Percentiles rank a stretch among this genome's conserved stretches.
Evolutionary conservation across 306 rosid genomes (phyloP).

Genomic region (Castanospermum australe): DNA sequence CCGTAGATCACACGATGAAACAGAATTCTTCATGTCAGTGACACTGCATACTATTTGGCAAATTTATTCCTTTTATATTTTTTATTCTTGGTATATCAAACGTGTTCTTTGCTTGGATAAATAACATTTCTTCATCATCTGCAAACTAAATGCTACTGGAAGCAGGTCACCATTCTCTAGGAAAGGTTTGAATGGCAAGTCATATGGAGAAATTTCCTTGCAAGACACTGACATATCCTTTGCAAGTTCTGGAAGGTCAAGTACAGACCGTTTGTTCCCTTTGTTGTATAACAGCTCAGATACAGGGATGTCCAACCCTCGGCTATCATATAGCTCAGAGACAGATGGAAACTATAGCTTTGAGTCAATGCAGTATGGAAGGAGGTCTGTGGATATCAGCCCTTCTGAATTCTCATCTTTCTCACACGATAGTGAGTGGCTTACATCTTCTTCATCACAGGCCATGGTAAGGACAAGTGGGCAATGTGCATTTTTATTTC

Average conservation of each 20-base stretch:
- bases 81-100: background rate
- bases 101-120: background rate
- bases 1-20: conserved; percentile 27
- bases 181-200: conserved; percentile 46
- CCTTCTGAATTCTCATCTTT: conserved; percentile 61
- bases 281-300: conserved; percentile 40
- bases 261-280: conserved; percentile 65
- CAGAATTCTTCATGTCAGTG: conserved; percentile 35
- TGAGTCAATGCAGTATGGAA: conserved; percentile 53
- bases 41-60: background rate
- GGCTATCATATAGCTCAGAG: conserved; percentile 61
- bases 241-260: conserved; percentile 72
- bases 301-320: conserved; percentile 41
- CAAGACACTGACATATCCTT: conserved; percentile 65
- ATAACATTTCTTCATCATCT: background rate
- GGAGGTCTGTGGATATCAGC: conserved; percentile 56
- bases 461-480: conserved; percentile 47
- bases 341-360: conserved; percentile 56
- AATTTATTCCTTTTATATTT: background rate
- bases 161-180: conserved; percentile 87
- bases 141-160: conserved; percentile 5
- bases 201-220: conserved; percentile 47
- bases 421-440: conserved; percentile 66
- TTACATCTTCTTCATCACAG: conserved; percentile 48
- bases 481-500: background rate